Percentiles rank a stretch among this genome's conserved stretches.
Conservation (phyloP, 2,329 filamentous ascomycete species). For the Xylariomycetidae sp. region DNA sequence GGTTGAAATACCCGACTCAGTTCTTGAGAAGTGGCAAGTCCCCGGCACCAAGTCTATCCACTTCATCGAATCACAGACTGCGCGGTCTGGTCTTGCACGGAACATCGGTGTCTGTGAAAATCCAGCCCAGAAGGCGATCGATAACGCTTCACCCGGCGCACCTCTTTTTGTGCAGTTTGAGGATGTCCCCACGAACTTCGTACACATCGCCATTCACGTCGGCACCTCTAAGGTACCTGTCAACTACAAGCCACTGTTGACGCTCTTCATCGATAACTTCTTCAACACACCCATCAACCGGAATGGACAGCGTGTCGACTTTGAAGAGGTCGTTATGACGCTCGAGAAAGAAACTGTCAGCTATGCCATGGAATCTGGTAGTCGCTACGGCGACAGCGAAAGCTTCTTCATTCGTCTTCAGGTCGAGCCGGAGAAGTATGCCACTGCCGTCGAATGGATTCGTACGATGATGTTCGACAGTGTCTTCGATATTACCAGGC, state of each 20-base stretch:
- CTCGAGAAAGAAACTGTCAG: conserved; percentile 87
- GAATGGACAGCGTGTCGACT: conserved; percentile 70
- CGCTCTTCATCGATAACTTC: conserved; percentile 84
- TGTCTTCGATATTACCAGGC: conserved; percentile 68
- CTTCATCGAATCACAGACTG: conserved; percentile 84
- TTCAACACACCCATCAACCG: conserved; percentile 84
- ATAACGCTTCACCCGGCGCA: conserved; percentile 55
- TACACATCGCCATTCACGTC: conserved; percentile 74
- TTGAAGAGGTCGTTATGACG: conserved; percentile 87
- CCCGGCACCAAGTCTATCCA: conserved; percentile 87
- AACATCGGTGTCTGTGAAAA: conserved; percentile 63
- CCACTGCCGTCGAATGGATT: conserved; percentile 75
- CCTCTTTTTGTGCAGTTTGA: conserved; percentile 96
- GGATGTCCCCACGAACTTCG: conserved; percentile 88
- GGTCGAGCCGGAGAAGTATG: conserved; percentile 83
- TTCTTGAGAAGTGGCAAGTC: conserved; percentile 78
- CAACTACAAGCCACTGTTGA: conserved; percentile 77
- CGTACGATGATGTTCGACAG: conserved; percentile 82
- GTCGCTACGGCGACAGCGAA: conserved; percentile 69
- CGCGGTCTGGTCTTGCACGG: conserved; percentile 72
- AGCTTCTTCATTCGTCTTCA: conserved; percentile 77
- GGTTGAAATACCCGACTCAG: conserved; percentile 70
- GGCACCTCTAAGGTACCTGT: conserved; percentile 72
- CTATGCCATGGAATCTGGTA: conserved; percentile 67
- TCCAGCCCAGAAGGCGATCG: conserved; percentile 67